A percentile compares a stretch with the other conserved stretches of the same genome.
These are phyloP conservation scores for Ephemerocybe angulata DNA, from an alignment of 768 basidiomycete species.

Conservation along the genomic window DNA sequence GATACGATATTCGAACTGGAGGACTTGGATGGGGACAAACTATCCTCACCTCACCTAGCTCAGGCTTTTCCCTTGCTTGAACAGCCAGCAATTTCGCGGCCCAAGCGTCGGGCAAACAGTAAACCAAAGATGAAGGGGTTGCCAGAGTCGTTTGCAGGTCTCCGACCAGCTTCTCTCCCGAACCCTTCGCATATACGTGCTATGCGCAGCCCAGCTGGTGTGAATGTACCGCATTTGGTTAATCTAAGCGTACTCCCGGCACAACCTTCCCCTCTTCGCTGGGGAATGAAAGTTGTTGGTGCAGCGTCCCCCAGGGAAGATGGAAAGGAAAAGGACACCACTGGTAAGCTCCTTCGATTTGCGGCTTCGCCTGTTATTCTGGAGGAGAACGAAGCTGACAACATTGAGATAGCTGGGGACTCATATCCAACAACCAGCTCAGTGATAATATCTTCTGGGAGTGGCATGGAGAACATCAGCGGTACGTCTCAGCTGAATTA, in stretches of 20 bases:
- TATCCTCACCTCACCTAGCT: conserved; percentile 28
- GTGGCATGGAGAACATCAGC: neutral
- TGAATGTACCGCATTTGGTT: conserved; percentile 33
- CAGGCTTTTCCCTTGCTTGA: conserved; percentile 39
- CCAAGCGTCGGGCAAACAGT: conserved; percentile 26
- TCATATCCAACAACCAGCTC: neutral
- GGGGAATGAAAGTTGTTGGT: conserved; percentile 15
- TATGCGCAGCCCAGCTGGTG: conserved; percentile 35
- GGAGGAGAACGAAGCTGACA: conserved; percentile 31
- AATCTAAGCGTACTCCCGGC: conserved; percentile 28
- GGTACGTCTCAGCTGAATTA: neutral
- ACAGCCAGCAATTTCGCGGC: conserved; percentile 31
- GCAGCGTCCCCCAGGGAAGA: neutral
- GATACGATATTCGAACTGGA: conserved; percentile 74
- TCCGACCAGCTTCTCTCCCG: conserved; percentile 71
- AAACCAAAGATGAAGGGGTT: conserved; percentile 37
- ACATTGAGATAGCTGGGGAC: conserved; percentile 13
- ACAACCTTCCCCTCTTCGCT: conserved; percentile 12
- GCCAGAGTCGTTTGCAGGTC: conserved; percentile 52
- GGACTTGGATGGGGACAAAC: conserved; percentile 51
- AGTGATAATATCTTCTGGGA: conserved; percentile 1
- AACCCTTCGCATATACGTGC: conserved; percentile 56
- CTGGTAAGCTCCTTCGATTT: conserved; percentile 50
- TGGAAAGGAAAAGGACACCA: conserved; percentile 31
- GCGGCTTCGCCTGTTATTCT: conserved; percentile 32